Conservation (phyloP, 805 yeast genomes). For the Nakazawaea pomicola region DNA sequence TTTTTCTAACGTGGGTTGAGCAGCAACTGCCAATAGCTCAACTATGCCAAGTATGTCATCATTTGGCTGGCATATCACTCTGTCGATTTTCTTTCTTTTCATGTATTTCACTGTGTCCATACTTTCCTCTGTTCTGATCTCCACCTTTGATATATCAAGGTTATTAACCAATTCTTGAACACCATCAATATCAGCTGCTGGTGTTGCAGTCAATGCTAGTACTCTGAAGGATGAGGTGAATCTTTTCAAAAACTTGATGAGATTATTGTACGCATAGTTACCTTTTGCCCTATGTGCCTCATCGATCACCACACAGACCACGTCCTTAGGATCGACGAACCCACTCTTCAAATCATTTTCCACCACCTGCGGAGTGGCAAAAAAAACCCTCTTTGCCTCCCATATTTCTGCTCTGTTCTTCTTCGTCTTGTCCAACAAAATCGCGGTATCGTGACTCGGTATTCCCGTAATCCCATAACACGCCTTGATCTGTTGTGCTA, state of each 20-base stretch:
- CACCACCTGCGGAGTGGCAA: conserved; percentile 94
- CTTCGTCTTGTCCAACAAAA: conserved; percentile 51
- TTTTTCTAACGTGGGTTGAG: conserved; percentile 57
- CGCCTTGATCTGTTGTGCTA: conserved; percentile 93
- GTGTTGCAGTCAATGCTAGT: conserved; percentile 92
- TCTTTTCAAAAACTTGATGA: conserved; percentile 60
- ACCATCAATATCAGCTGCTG: conserved; percentile 81
- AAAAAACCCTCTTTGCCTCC: conserved; percentile 73
- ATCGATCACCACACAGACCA: conserved; percentile 79
- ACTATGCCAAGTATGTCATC: conserved; percentile 53
- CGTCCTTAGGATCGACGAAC: conserved; percentile 63
- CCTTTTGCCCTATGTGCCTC: conserved; percentile 96
- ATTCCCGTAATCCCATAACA: conserved; percentile 86
- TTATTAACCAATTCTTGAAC: conserved; percentile 82
- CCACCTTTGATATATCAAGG: conserved; percentile 68
- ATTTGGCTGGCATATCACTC: conserved; percentile 49
- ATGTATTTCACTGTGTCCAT: conserved; percentile 77
- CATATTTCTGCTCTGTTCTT: conserved; percentile 71
- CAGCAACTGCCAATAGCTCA: conserved; percentile 53
- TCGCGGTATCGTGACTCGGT: conserved; percentile 71
- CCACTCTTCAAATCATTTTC: conserved; percentile 84
- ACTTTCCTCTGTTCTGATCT: conserved; percentile 81
- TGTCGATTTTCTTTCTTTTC: conserved; percentile 58
- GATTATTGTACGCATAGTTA: conserved; percentile 81
- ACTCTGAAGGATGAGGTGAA: conserved; percentile 67